Percentiles rank a stretch among this genome's conserved stretches.
phyloP scores from a whole-genome alignment of 768 basidiomycete species.

The Rhizopogon roseolus region DNA sequence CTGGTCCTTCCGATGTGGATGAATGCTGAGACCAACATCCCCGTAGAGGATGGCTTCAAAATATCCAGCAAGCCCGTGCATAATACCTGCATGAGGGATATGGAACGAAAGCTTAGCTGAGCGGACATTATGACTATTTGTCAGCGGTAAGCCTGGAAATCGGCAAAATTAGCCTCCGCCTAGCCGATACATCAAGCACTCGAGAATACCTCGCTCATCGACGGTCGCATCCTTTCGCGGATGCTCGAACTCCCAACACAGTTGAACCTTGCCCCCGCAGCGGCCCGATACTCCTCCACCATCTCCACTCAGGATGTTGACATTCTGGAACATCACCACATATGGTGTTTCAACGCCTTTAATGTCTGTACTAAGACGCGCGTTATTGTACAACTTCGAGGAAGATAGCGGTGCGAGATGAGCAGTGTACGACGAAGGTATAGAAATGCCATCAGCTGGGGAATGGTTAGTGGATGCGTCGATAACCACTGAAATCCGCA shows the following conservation, averaged over 20 bases:
- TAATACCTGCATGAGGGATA: constrained; percentile 89
- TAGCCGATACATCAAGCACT: neutral
- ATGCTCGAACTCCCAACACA: constrained; percentile 98
- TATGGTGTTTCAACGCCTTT: constrained; percentile 92
- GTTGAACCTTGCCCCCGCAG: constrained; percentile 83
- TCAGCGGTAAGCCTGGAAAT: constrained; percentile 73
- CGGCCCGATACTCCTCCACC: constrained; percentile 55
- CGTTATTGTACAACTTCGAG: constrained; percentile 87
- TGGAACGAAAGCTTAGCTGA: constrained; percentile 83
- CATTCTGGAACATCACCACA: constrained; percentile 97
- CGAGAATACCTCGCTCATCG: constrained; percentile 55
- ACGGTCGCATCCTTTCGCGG: constrained; percentile 77
- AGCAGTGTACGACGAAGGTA: constrained; percentile 94
- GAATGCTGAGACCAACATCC: constrained; percentile 89
- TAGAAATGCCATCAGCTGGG: constrained; percentile 88
- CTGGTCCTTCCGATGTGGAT: constrained; percentile 81
- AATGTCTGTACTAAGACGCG: constrained; percentile 55
- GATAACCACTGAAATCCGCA: constrained; percentile 23
- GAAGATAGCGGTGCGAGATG: constrained; percentile 93
- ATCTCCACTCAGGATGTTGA: constrained; percentile 81
- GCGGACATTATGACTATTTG: constrained; percentile 95
- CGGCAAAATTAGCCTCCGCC: constrained; percentile 8
- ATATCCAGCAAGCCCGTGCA: constrained; percentile 95
- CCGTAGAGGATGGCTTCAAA: constrained; percentile 93
- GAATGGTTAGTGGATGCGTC: constrained; percentile 9